Evolutionary conservation across 139 green algal genomes (phyloP), one percentile per base, ranked within the genome.

Genomic region (Yamagishiella unicocca): DNA sequence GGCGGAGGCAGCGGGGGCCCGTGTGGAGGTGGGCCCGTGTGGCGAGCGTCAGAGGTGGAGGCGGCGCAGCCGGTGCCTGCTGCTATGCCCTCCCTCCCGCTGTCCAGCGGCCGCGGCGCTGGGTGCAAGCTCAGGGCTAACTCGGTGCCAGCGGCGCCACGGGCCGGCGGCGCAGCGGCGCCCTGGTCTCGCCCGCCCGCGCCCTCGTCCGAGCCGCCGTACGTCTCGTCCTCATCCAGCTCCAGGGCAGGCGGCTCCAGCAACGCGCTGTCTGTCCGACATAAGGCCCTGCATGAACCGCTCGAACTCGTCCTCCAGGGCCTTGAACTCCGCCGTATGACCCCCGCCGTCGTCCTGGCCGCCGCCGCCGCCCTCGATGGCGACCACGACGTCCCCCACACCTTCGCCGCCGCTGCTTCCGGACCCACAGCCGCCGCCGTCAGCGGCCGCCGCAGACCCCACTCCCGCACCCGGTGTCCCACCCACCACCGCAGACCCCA

Each of bases 271-370:
- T n/a, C n/a, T n/a, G n/a, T 86, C 80, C 24, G 62, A 50, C 43
- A 53, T 43, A 21, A 86, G 64, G n/a, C 25, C 43, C 31, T 74
- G 40, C 80, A 86, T 86, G 66, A 86, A 86, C 8, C 22, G 22
- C 33, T 86, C 64, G 7, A 86, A 86, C 19, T 86, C 80, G 31
- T 37, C 64, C 43, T 86, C n/a, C 31, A 86, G 80, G 2, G 62
- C 19, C 43, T 37, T 38, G 8, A 78, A 31, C 35, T 46, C 42
- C 40, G 38, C 61, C 24, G 40, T 3, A 27, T 62, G 33, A n/a
- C n/a, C 38, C n/a, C 31, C 6, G 2, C 46, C 45, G 14, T 21
- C 2, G 46, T n/a, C n/a, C n/a, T n/a, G n/a, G 27, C 53, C 76
- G 53, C 19, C 76, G 31, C 43, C 54, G 33, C 0, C 53, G 22